Evolutionary conservation across 345 rosid species (phyloP), one percentile per base, ranked within the genome.

Genomic region (Stellera chamaejasme): DNA sequence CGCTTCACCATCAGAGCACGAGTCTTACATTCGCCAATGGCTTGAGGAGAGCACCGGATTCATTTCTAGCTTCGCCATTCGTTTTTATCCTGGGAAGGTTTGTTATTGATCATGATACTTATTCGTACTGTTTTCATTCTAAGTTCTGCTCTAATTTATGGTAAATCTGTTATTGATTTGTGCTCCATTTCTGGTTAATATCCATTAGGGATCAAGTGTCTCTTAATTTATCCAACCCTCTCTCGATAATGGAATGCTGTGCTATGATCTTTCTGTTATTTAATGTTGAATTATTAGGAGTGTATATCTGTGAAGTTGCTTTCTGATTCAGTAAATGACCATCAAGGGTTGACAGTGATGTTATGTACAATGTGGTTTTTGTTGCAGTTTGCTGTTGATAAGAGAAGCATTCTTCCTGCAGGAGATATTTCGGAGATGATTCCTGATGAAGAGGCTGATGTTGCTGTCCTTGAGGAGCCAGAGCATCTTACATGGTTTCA

Each of bases 401-500:
- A 80, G 67, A 69, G 97, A 74, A 89, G 97, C 75, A 89, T 89
- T 61, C 83, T 89, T 60, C 72, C 86, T 32, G 95, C 74, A 10
- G 97, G 97, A 44, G 97, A 89, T 68, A 89, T 89, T 50, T 74
- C 92, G 0, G 82, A 82, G 55, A 55, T 70, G 48, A 82, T 86
- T 54, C 68, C 85, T 15, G 88, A 83, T 66, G 88, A 82, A 60
- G 90, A 80, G 64, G 92, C 90, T 1, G 95, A 86, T 58, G 28
- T 89, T 64, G 92, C 95, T 44, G 87, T 89, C 66, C 90, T 89
- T 10, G 97, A 89, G 69, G 97, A 89, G 75, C 97, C 97, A 14
- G 97, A 89, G 69, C 97, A 89, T 75, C 89, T 89, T 41, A 89
- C 97, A 6, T 89, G 97, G 97, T 89, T 78, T 69, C 97, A 89